Base-by-base conservation (phyloP, 2,329 filamentous ascomycete genomes). In the Cercospora sesami region DNA sequence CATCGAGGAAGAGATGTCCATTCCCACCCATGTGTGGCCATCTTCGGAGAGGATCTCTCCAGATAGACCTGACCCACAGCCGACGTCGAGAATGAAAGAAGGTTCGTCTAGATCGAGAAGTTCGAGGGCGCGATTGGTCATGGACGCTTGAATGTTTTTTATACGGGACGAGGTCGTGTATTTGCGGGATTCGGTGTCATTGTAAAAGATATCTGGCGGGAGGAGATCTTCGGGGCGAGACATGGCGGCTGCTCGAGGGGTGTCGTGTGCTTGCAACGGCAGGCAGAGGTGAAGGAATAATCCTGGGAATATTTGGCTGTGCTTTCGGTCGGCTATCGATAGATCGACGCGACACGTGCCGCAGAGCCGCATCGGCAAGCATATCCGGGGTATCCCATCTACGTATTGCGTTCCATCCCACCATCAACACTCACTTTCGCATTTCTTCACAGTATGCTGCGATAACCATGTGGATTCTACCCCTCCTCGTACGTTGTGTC, bases 81-180 rank as follows among this genome's bases (percentile, higher is more conserved):
- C 95, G n/a, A 98, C 83, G 79, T 99, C 95, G 78, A 99, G 92
- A 78, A 99, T 94, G 63, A 98, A 82, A 5, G 93, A 96, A 4
- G 95, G 92, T 0, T 85, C 82, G 53, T 86, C 82, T 55, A 99
- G 90, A 77, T 92, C 86, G 75, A 99, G 92, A 16, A 99, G 91
- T 78, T 95, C 90, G 71, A 99, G 91, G 36, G 95, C 95, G 66
- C 95, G 91, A 74, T 93, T 86, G 30, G 95, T 97, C 95, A 99
- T 99, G 70, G 89, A 87, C 0, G 94, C 91, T 81, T 99, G 95
- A 75, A 99, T 97, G 75, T 92, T 93, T 77, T 95, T 92, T 78
- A 99, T 98, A 71, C 95, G 93, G 4, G 93, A 97, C 71, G 90
- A 94, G 4, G 94, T 97, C 8, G 95, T 98, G 84, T 99, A 99